phyloP scores from a whole-genome alignment of 2,329 filamentous ascomycete species.

The Colletotrichum simmondsii region DNA sequence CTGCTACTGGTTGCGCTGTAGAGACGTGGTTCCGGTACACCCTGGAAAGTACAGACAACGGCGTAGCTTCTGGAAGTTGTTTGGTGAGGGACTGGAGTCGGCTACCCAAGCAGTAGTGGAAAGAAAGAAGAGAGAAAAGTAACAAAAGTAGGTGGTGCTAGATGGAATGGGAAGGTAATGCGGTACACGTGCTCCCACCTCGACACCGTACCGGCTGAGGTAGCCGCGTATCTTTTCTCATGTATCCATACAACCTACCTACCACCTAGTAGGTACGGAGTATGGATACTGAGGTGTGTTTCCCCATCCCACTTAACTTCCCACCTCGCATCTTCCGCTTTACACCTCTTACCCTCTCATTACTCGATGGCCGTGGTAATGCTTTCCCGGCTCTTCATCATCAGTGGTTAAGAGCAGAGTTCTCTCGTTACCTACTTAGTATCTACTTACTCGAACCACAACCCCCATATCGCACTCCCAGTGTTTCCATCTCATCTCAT shows the following conservation, averaged over 20 bases:
- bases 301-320: not conserved
- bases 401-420: not conserved
- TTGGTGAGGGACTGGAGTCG: not conserved
- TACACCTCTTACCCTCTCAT: not conserved
- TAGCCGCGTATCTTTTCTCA: not conserved
- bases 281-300: not conserved
- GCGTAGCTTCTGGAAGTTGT: not conserved
- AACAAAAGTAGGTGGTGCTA: not conserved
- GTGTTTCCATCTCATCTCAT: not conserved
- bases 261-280: not conserved
- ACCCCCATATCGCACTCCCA: not conserved
- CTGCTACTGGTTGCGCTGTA: not conserved
- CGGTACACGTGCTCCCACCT: slow-evolving; percentile 27
- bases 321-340: not conserved
- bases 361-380: slow-evolving; percentile 2
- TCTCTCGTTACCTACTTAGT: not conserved
- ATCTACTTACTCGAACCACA: not conserved
- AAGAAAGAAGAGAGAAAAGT: not conserved
- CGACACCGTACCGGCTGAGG: slow-evolving; percentile 13
- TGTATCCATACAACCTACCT: not conserved
- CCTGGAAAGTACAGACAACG: not conserved
- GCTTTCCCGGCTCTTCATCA: not conserved
- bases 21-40: not conserved
- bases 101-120: not conserved
- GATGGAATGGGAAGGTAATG: not conserved